Evolutionary conservation across 495 filamentous ascomycete species (phyloP).

Genomic region (Aspergillus olivimuriae): DNA sequence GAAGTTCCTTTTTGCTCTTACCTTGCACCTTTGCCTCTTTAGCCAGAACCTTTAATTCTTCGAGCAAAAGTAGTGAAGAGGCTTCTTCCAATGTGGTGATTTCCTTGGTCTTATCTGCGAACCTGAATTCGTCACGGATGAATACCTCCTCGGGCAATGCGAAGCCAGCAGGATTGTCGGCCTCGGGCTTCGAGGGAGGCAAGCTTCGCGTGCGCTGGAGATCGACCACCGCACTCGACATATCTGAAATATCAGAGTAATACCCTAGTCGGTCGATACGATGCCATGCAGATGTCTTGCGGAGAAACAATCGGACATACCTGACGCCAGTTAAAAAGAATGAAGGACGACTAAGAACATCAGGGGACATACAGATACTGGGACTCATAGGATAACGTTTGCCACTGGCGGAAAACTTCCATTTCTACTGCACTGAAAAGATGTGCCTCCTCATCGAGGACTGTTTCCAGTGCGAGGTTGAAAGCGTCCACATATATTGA

Average conservation of each 20-base stretch:
- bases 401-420: constrained; percentile 73
- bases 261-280: constrained; percentile 71
- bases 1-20: constrained; percentile 80
- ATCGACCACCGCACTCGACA: constrained; percentile 53
- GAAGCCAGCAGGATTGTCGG: constrained; percentile 40
- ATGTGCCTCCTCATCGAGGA: constrained; percentile 82
- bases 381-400: constrained; percentile 68
- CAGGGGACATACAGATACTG: constrained; percentile 71
- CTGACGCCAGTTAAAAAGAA: constrained; percentile 25
- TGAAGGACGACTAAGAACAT: not conserved
- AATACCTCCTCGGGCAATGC: constrained; percentile 39
- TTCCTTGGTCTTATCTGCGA: constrained; percentile 70
- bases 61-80: constrained; percentile 68
- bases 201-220: constrained; percentile 43
- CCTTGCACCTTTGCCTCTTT: constrained; percentile 84
- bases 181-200: constrained; percentile 22
- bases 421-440: constrained; percentile 79
- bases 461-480: constrained; percentile 86
- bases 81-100: constrained; percentile 84
- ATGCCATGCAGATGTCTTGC: constrained; percentile 94
- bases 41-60: constrained; percentile 79
- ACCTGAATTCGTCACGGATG: constrained; percentile 53
- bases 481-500: constrained; percentile 98
- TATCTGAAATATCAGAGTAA: constrained; percentile 74
- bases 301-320: constrained; percentile 89